phyloP scores from a whole-genome alignment of 2,329 filamentous ascomycete species.

The Penicillium sp. region DNA sequence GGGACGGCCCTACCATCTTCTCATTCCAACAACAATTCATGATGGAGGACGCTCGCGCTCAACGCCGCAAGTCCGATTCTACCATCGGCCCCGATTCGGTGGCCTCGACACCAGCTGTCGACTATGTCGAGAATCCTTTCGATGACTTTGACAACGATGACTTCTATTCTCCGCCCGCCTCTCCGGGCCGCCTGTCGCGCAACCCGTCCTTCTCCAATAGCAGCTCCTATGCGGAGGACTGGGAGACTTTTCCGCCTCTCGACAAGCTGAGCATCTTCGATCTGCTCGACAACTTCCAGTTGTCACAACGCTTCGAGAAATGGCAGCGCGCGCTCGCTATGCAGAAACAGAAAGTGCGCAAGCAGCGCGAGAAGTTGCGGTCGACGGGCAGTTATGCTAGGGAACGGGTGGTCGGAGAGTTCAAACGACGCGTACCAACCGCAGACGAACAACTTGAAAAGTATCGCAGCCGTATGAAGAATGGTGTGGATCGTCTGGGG shows the following conservation, averaged over 20 bases:
- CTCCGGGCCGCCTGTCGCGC: slow-evolving; percentile 59
- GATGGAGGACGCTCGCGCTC: slow-evolving; percentile 29
- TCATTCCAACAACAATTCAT: slow-evolving; percentile 38
- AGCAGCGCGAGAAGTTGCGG: slow-evolving; percentile 77
- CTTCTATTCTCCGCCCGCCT: slow-evolving; percentile 28
- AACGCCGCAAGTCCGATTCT: slow-evolving; percentile 24
- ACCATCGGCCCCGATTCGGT: slow-evolving; percentile 23
- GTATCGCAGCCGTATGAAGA: slow-evolving; percentile 82
- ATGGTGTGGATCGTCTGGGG: slow-evolving; percentile 82
- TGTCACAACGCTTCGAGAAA: slow-evolving; percentile 87
- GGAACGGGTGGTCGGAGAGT: slow-evolving; percentile 88
- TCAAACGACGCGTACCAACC: slow-evolving; percentile 78
- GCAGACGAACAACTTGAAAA: slow-evolving; percentile 91
- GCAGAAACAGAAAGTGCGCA: slow-evolving; percentile 80
- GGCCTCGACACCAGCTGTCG: slow-evolving; percentile 24
- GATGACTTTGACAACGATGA: slow-evolving; percentile 31
- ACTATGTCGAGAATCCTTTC: slow-evolving; percentile 26
- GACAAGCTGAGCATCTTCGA: slow-evolving; percentile 91
- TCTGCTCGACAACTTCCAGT: slow-evolving; percentile 84
- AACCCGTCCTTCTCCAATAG: slow-evolving; percentile 79
- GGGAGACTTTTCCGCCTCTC: slow-evolving; percentile 80
- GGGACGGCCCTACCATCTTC: slow-evolving; percentile 37
- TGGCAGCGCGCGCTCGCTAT: slow-evolving; percentile 77
- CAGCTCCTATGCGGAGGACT: slow-evolving; percentile 83
- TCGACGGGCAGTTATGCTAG: slow-evolving; percentile 74